Percentiles rank a stretch among this genome's conserved stretches.
These are phyloP conservation scores for Brettanomyces nanus DNA, from an alignment of 805 yeast genomes.

Conservation along the genomic window DNA sequence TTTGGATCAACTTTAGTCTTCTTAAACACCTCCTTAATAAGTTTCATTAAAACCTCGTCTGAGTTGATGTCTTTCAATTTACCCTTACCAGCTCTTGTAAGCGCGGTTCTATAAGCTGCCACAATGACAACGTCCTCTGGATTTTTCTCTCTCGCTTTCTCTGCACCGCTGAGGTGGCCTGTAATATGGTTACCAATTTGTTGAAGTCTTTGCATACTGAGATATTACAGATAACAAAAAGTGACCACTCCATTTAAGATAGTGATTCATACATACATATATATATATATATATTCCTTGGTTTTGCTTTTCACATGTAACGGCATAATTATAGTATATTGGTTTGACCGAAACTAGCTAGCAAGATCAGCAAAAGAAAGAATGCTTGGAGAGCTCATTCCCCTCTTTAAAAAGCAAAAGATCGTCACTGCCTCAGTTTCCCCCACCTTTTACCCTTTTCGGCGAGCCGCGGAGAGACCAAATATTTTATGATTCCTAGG, in stretches of 20 bases:
- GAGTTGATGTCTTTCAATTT: constrained; percentile 73
- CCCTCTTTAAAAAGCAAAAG: too few species aligned
- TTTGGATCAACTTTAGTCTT: constrained; percentile 40
- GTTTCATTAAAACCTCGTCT: constrained; percentile 65
- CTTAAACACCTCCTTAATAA: constrained; percentile 55
- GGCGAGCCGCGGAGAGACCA: neutral
- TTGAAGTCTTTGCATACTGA: constrained; percentile 11
- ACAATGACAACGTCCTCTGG: constrained; percentile 89
- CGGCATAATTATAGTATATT: neutral
- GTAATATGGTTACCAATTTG: constrained; percentile 8
- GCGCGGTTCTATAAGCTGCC: constrained; percentile 84
- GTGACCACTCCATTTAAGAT: too few species aligned
- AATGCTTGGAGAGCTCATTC: too few species aligned
- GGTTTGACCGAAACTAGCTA: too few species aligned
- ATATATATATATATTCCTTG: neutral
- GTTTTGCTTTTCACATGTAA: neutral
- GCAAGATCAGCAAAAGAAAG: too few species aligned
- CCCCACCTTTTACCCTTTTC: neutral
- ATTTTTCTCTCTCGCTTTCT: constrained; percentile 40
- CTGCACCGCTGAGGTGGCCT: neutral
- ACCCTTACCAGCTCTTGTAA: constrained; percentile 84
- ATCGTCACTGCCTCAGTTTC: too few species aligned
- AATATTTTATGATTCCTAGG: too few species aligned
- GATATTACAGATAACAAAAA: too few species aligned
- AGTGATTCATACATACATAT: neutral